A percentile compares a stretch with the other conserved stretches of the same genome.
phyloP scores from a whole-genome alignment of 371 early-diverging fungal genomes.

The Apophysomyces sp. region DNA sequence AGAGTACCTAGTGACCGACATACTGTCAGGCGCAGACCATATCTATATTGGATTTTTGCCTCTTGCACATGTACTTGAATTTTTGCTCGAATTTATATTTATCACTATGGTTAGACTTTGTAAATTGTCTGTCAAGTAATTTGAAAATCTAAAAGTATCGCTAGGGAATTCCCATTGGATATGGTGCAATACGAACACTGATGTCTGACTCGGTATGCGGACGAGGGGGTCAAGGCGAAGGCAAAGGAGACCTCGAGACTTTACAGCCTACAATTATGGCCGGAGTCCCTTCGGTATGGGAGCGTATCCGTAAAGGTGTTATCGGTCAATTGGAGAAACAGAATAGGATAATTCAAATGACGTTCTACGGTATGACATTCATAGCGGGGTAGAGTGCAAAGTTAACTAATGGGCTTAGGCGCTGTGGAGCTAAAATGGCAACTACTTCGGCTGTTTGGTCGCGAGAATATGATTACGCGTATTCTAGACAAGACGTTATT shows the following conservation, averaged over 20 bases:
- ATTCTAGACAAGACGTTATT: slow-evolving; percentile 80
- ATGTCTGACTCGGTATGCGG: slow-evolving; percentile 77
- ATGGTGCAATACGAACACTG: slow-evolving; percentile 77
- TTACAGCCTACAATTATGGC: slow-evolving; percentile 89
- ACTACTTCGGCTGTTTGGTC: slow-evolving; percentile 55
- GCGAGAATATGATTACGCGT: slow-evolving; percentile 62
- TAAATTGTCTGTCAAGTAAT: background rate
- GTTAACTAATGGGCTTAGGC: slow-evolving; percentile 7
- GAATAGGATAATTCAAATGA: slow-evolving; percentile 52
- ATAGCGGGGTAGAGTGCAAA: background rate
- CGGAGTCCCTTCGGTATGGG: slow-evolving; percentile 92
- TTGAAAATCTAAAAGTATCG: slow-evolving; percentile 25
- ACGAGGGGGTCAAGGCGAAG: slow-evolving; percentile 64
- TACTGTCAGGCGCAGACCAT: slow-evolving; percentile 42
- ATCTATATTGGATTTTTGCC: slow-evolving; percentile 87
- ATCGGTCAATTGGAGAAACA: slow-evolving; percentile 64
- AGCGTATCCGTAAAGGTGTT: slow-evolving; percentile 82
- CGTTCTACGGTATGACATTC: slow-evolving; percentile 41
- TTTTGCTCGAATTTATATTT: slow-evolving; percentile 64
- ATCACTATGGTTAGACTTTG: slow-evolving; percentile 26
- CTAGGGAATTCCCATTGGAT: slow-evolving; percentile 68
- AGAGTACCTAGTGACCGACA: slow-evolving; percentile 39
- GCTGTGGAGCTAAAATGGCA: slow-evolving; percentile 75
- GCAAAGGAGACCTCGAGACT: slow-evolving; percentile 87
- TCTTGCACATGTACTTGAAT: slow-evolving; percentile 87